phyloP scores from a whole-genome alignment of 306 rosid species.

The Sicyos edulis region DNA sequence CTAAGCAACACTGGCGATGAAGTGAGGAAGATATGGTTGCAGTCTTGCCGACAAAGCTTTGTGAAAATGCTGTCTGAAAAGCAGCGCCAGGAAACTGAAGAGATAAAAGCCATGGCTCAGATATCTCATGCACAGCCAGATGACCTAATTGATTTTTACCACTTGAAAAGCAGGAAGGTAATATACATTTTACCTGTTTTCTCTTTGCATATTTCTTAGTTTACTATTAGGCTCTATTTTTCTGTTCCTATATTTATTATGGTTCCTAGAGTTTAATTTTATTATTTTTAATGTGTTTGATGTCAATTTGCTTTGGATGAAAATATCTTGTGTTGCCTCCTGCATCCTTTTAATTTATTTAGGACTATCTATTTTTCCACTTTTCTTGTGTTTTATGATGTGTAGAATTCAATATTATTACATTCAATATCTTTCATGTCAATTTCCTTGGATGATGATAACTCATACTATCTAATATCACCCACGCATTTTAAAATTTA shows the following conservation, averaged over 20 bases:
- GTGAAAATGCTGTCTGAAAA: conserved; percentile 94
- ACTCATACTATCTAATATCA: neutral
- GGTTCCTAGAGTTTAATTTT: neutral
- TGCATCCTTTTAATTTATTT: neutral
- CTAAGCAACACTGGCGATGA: conserved; percentile 72
- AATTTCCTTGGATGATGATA: neutral
- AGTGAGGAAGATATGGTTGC: conserved; percentile 74
- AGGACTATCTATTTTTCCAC: neutral
- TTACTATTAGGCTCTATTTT: neutral
- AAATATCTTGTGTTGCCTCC: neutral
- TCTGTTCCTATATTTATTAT: conserved; percentile 1
- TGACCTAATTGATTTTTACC: conserved; percentile 96
- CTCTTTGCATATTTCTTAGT: neutral
- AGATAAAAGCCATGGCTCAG: conserved; percentile 76
- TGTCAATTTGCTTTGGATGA: conserved; percentile 13
- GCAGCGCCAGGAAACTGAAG: conserved; percentile 79
- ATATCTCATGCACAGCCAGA: conserved; percentile 90
- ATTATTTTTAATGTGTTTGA: neutral
- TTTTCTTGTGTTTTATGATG: neutral
- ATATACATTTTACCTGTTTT: conserved; percentile 23
- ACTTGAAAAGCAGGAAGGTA: conserved; percentile 98
- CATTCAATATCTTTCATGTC: neutral
- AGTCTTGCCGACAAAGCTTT: conserved; percentile 88
- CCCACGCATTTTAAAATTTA: neutral
- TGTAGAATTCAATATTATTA: neutral